Conservation (phyloP, 2,329 filamentous ascomycete genomes). For the Phialophora verrucosa region DNA sequence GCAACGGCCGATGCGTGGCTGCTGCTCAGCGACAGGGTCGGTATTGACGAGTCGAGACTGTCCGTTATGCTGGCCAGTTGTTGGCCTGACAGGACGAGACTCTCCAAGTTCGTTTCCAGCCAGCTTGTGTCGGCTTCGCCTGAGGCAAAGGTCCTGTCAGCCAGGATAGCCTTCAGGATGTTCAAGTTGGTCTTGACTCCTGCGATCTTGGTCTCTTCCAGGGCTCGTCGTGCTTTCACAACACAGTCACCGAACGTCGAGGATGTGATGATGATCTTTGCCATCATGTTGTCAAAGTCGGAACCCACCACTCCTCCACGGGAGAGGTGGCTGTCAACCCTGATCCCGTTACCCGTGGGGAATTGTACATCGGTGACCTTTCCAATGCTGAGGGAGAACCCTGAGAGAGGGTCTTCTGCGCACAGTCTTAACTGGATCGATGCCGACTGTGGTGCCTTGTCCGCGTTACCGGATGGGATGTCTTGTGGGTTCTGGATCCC, state of each 20-base stretch:
- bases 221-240: constrained; percentile 59
- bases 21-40: constrained; percentile 14
- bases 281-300: constrained; percentile 65
- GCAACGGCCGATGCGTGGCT: constrained; percentile 28
- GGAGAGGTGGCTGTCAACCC: constrained; percentile 63
- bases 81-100: constrained; percentile 47
- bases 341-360: constrained; percentile 63
- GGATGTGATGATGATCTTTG: constrained; percentile 65
- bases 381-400: constrained; percentile 65
- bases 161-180: constrained; percentile 60
- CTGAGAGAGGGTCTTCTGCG: constrained; percentile 59
- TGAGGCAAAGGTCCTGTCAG: constrained; percentile 56
- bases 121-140: constrained; percentile 62
- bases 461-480: constrained; percentile 44
- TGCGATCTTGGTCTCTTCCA: constrained; percentile 61
- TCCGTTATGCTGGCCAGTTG: constrained; percentile 29
- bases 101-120: constrained; percentile 58
- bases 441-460: constrained; percentile 47
- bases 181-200: constrained; percentile 65
- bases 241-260: constrained; percentile 59
- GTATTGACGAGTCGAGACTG: constrained; percentile 8
- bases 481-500: constrained; percentile 49
- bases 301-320: constrained; percentile 55
- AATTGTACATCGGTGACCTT: constrained; percentile 62
- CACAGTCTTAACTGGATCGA: constrained; percentile 65